phyloP scores from a whole-genome alignment of 441 rosid genomes.

The Arabidopsis hybrid region DNA sequence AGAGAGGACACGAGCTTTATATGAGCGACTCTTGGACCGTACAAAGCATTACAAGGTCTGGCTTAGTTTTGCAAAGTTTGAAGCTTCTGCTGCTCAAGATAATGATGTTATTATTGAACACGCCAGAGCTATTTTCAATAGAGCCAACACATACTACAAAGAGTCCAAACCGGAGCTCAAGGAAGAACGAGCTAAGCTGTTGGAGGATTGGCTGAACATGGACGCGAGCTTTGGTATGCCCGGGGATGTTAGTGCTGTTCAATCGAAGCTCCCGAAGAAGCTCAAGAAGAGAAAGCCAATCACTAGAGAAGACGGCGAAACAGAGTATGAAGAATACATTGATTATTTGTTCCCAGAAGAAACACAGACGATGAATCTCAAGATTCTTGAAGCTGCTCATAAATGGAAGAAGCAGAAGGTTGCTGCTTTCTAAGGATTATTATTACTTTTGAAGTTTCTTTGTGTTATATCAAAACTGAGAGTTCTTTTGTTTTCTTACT shows the following conservation, averaged over 20 bases:
- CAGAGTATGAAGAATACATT: constrained; percentile 76
- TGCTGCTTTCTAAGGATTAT: constrained; percentile 46
- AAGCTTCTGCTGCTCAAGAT: constrained; percentile 59
- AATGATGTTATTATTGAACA: constrained; percentile 30
- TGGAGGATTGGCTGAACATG: constrained; percentile 81
- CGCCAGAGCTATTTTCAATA: constrained; percentile 65
- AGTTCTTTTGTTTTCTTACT: neutral
- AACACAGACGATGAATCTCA: constrained; percentile 68
- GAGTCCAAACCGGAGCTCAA: constrained; percentile 70
- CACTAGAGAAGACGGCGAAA: constrained; percentile 60
- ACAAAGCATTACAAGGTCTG: constrained; percentile 89
- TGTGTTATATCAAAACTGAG: neutral
- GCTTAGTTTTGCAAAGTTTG: constrained; percentile 85
- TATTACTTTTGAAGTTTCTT: constrained; percentile 15
- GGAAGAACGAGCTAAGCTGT: constrained; percentile 79
- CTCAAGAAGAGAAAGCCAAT: constrained; percentile 70
- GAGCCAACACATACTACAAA: constrained; percentile 67
- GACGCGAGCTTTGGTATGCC: constrained; percentile 65
- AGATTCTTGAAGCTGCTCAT: constrained; percentile 83
- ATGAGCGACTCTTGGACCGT: constrained; percentile 75
- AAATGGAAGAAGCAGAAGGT: constrained; percentile 77
- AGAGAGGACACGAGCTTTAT: constrained; percentile 65
- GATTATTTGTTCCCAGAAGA: constrained; percentile 88
- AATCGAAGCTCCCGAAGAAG: constrained; percentile 77
- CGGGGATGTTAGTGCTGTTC: constrained; percentile 69